Percentiles rank a stretch among this genome's conserved stretches.
These are phyloP conservation scores for Nothophytophthora sp. DNA, from an alignment of 352 stramenopile species.

Conservation along the genomic window DNA sequence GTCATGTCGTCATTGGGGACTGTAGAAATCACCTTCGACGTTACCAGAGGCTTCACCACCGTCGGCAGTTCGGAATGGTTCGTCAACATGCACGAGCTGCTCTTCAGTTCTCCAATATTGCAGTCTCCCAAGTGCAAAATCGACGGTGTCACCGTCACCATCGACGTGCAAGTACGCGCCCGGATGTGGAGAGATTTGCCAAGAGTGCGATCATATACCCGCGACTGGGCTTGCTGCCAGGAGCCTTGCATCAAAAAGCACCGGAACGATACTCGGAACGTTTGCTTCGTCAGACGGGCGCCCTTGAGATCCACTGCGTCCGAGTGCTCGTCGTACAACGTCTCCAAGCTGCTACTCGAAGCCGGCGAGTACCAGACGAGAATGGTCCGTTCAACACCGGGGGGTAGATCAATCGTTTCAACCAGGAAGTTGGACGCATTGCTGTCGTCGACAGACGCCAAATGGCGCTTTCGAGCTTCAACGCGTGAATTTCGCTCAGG, in stretches of 20 bases:
- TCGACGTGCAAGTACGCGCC: constrained; percentile 84
- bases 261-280: constrained; percentile 85
- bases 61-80: constrained; percentile 90
- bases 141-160: constrained; percentile 85
- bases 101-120: constrained; percentile 90
- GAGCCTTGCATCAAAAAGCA: constrained; percentile 87
- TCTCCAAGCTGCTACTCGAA: constrained; percentile 42
- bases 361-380: constrained; percentile 85
- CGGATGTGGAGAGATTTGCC: constrained; percentile 88
- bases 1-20: constrained; percentile 89
- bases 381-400: constrained; percentile 87
- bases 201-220: constrained; percentile 83
- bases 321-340: constrained; percentile 34
- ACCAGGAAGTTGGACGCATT: constrained; percentile 87
- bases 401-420: constrained; percentile 85
- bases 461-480: constrained; percentile 47
- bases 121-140: constrained; percentile 87
- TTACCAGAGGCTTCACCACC: constrained; percentile 85
- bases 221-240: constrained; percentile 85
- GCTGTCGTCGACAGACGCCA: constrained; percentile 51
- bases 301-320: constrained; percentile 82
- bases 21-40: constrained; percentile 89
- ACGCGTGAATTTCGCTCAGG: constrained; percentile 59
- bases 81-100: constrained; percentile 85
- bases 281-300: constrained; percentile 83